phyloP scores from a whole-genome alignment of 805 yeast genomes.

The Yarrowia keelungensis region DNA sequence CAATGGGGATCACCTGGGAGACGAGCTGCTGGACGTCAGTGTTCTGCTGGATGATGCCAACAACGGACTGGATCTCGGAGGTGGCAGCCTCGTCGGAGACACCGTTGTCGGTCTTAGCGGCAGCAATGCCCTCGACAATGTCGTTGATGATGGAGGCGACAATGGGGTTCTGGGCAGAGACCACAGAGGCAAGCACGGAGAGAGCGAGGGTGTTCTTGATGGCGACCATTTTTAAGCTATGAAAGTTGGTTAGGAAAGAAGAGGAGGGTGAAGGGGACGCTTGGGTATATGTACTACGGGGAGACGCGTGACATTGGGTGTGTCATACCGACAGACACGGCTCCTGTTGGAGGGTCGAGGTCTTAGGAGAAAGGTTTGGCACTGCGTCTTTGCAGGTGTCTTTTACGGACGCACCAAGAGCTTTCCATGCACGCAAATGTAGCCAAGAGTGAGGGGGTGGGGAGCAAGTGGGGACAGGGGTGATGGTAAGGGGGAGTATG shows the following conservation, averaged over 20 bases:
- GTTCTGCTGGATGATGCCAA: conserved; percentile 33
- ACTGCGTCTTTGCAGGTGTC: conserved; percentile 22
- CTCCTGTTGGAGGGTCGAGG: too few species aligned
- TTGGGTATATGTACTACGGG: conserved; percentile 6
- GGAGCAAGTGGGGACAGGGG: conserved; percentile 14
- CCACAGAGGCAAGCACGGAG: conserved; percentile 23
- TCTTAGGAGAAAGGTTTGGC: conserved; percentile 16
- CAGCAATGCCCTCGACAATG: conserved; percentile 27
- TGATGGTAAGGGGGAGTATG: not conserved
- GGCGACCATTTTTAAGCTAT: conserved; percentile 22
- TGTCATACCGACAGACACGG: too few species aligned
- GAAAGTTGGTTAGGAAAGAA: not conserved
- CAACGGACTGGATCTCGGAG: conserved; percentile 29
- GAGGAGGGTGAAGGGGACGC: not conserved
- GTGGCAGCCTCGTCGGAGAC: conserved; percentile 36
- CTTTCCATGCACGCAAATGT: conserved; percentile 28
- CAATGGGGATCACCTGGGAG: conserved; percentile 29
- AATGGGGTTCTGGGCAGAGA: conserved; percentile 38
- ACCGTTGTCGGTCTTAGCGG: conserved; percentile 32
- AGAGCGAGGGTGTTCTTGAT: conserved; percentile 35
- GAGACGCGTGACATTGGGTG: too few species aligned
- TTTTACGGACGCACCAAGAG: conserved; percentile 3
- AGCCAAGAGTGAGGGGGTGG: conserved; percentile 38
- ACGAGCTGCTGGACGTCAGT: conserved; percentile 28
- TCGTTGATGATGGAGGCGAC: conserved; percentile 31